Evolutionary conservation across 129 eudicot genomes (phyloP), one percentile per base, ranked within the genome.

Genomic region (Gnaphalium uliginosum): DNA sequence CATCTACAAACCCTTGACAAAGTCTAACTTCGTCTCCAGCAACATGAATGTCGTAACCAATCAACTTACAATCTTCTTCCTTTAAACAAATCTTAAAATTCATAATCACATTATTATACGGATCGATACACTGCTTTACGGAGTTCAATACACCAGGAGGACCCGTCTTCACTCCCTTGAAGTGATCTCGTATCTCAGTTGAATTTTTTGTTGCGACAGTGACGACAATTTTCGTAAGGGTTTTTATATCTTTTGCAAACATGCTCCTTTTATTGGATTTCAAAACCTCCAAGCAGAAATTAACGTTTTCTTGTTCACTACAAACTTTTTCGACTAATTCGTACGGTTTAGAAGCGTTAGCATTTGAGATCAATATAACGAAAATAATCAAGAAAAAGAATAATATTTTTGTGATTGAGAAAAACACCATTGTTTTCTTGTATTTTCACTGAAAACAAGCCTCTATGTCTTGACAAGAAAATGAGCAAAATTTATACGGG

Each of bases 11-110:
- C 5, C 4, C 8, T 78, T 78, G 82, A 71, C 82, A 78, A 62
- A 67, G 43, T n/a, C 19, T 62, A 10, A 78, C 77, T 7, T 71
- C 82, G 0, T 78, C 82, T 1, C 46, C 77, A 8, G 77, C 82
- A 17, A 2, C 6, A 62, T 71, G 77, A 71, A 78, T 71, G n/a
- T 78, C 77, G 5, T 48, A 32, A 71, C 58, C 18, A 19, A 24
- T 71, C 22, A 50, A 50, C 24, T 33, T 2, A 50, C 82, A 78
- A 0, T 78, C 73, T 9, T 33, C 82, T 78, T 78, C 82, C 0
- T 53, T 9, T 22, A 78, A 8, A 63, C 58, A 78, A 33, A 48
- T 14, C 22, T 2, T 62, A 8, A 71, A 78, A 24, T 26, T 65
- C 10, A 0, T 0, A 8, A 78, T 70, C 43, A 29, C 72, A 2